Percentiles rank a stretch among this genome's conserved stretches.
phyloP scores from a whole-genome alignment of 768 basidiomycete genomes.

The Tephrocybe sp. region DNA sequence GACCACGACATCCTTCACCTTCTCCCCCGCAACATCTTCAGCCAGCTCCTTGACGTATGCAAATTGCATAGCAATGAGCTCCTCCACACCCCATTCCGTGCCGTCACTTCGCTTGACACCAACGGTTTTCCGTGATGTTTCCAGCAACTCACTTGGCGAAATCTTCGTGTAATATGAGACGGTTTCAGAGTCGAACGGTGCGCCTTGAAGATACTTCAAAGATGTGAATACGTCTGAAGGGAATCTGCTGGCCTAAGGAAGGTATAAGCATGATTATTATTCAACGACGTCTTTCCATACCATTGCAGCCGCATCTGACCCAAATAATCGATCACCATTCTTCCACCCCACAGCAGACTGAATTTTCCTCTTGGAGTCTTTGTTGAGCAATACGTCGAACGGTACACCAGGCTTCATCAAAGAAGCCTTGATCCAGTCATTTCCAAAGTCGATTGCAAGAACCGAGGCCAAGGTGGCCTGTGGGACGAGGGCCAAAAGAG shows the following conservation, averaged over 20 bases:
- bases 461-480: slow-evolving; percentile 64
- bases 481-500: slow-evolving; percentile 37
- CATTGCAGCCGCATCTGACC: slow-evolving; percentile 82
- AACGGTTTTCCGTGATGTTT: slow-evolving; percentile 59
- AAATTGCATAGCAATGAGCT: slow-evolving; percentile 93
- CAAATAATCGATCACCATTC: slow-evolving; percentile 85
- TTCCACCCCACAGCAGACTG: slow-evolving; percentile 91
- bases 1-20: slow-evolving; percentile 79
- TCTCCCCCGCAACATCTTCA: slow-evolving; percentile 70
- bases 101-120: slow-evolving; percentile 59
- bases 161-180: slow-evolving; percentile 59
- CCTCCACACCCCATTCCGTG: slow-evolving; percentile 79
- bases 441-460: slow-evolving; percentile 97
- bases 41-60: slow-evolving; percentile 88
- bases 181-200: slow-evolving; percentile 54
- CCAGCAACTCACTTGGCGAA: slow-evolving; percentile 46
- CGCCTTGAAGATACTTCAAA: slow-evolving; percentile 81
- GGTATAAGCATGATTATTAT: not conserved
- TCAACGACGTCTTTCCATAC: slow-evolving; percentile 45
- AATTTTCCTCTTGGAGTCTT: slow-evolving; percentile 96
- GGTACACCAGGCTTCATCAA: slow-evolving; percentile 92
- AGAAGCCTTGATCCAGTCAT: slow-evolving; percentile 96
- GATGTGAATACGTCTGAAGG: slow-evolving; percentile 85
- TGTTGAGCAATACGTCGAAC: slow-evolving; percentile 94
- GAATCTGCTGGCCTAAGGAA: slow-evolving; percentile 80